These are phyloP conservation scores for Phlebiopsis flavidoalba DNA, from an alignment of 768 basidiomycete genomes.

Conservation along the genomic window DNA sequence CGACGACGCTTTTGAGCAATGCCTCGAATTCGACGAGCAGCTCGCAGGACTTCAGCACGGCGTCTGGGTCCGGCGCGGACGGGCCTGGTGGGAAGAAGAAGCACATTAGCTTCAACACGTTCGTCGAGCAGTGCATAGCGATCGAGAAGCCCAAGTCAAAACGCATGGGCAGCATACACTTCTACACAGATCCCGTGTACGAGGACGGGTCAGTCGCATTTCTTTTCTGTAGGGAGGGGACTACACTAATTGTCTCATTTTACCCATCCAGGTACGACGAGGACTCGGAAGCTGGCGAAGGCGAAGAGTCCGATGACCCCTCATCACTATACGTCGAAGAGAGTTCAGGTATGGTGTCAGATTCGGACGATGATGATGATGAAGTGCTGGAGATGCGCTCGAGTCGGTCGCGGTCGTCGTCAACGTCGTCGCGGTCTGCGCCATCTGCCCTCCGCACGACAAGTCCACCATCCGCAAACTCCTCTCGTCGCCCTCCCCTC, in stretches of 20 bases:
- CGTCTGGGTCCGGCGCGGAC: constrained; percentile 22
- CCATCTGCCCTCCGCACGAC: constrained; percentile 13
- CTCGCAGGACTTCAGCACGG: constrained; percentile 25
- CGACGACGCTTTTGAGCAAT: constrained; percentile 17
- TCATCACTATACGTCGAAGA: constrained; percentile 21
- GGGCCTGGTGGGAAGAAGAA: constrained; percentile 52
- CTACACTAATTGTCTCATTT: constrained; percentile 12
- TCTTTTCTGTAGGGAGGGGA: background rate
- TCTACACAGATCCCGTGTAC: constrained; percentile 29
- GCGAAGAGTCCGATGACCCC: constrained; percentile 42
- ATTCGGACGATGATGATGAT: constrained; percentile 42
- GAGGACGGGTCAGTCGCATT: constrained; percentile 56
- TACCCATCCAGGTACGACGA: constrained; percentile 53
- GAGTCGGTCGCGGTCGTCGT: constrained; percentile 30
- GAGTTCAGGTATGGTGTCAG: constrained; percentile 14
- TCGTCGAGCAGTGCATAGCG: constrained; percentile 93
- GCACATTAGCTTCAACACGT: constrained; percentile 97
- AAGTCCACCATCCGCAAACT: constrained; percentile 2
- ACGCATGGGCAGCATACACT: constrained; percentile 17
- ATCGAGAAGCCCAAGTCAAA: constrained; percentile 66
- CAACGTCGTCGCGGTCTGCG: constrained; percentile 33
- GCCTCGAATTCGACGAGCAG: constrained; percentile 25
- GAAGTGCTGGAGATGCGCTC: constrained; percentile 65
- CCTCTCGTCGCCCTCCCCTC: constrained; percentile 23
- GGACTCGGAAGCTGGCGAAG: constrained; percentile 54